Conservation (phyloP, 2,329 filamentous ascomycete species). For the Cercospora sojina region DNA sequence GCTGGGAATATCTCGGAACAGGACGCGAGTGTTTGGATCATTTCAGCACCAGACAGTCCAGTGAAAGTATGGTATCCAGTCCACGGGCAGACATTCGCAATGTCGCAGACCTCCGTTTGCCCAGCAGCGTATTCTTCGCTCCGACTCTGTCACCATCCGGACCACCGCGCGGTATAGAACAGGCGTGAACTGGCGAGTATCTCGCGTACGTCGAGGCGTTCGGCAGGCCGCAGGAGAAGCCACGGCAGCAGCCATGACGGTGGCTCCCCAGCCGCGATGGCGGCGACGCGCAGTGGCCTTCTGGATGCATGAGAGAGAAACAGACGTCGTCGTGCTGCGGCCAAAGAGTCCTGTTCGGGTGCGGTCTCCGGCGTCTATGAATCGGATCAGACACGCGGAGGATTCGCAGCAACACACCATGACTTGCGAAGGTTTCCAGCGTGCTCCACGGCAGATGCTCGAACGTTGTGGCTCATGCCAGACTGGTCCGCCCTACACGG, state of each 20-base stretch:
- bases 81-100: background rate
- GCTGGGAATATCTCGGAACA: conserved; percentile 6
- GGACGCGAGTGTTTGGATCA: background rate
- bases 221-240: background rate
- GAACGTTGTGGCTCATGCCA: background rate
- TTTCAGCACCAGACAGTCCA: background rate
- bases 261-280: background rate
- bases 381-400: background rate
- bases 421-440: background rate
- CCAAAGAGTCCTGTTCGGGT: background rate
- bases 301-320: background rate
- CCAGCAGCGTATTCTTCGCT: conserved; percentile 7
- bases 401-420: conserved; percentile 2
- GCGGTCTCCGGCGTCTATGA: background rate
- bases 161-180: background rate
- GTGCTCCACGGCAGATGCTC: background rate
- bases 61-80: conserved; percentile 7
- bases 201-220: background rate
- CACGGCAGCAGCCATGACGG: background rate
- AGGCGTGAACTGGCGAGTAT: background rate
- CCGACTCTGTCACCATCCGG: background rate
- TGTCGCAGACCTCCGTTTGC: background rate
- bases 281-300: background rate
- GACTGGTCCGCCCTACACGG: background rate
- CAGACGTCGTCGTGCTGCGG: background rate